A percentile compares a stretch with the other conserved stretches of the same genome.
Evolutionary conservation across 1,284 basidiomycete genomes (phyloP).

Genomic region (Afroboletus lepidellus): DNA sequence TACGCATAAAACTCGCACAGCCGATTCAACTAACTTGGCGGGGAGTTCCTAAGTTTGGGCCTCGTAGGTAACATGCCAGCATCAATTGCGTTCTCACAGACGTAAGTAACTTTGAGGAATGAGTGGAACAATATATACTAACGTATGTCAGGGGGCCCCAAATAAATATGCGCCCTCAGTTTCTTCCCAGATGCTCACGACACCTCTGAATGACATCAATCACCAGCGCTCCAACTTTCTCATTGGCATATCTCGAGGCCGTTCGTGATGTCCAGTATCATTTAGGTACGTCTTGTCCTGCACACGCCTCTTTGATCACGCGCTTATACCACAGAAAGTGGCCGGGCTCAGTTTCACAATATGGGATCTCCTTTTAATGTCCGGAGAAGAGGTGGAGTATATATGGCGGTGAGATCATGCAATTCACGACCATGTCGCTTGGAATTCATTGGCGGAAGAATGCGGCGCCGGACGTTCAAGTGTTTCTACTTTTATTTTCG

Average conservation of each 20-base stretch:
- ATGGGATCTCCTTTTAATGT: conserved; percentile 23
- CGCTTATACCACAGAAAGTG: conserved; percentile 10
- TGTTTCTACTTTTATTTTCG: conserved; percentile 26
- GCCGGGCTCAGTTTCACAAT: conserved; percentile 15
- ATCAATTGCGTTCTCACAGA: no score
- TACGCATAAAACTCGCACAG: no score
- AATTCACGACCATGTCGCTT: neutral
- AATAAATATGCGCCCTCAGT: no score
- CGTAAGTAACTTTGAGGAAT: no score
- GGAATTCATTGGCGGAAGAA: conserved; percentile 8
- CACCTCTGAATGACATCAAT: conserved; percentile 2
- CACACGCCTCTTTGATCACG: neutral
- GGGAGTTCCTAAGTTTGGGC: no score
- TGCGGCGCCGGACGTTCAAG: conserved; percentile 15
- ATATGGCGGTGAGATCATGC: conserved; percentile 23
- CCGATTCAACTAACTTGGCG: no score
- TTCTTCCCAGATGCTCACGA: no score
- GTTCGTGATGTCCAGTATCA: conserved; percentile 12
- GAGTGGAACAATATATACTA: no score
- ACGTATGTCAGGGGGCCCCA: no score
- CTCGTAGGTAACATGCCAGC: no score
- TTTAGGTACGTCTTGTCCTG: conserved; percentile 4
- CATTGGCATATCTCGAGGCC: conserved; percentile 6
- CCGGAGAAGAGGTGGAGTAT: conserved; percentile 17
- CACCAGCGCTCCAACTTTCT: conserved; percentile 1